These are phyloP conservation scores for Eucalyptus paniculata DNA, from an alignment of 345 rosid species.

Conservation along the genomic window DNA sequence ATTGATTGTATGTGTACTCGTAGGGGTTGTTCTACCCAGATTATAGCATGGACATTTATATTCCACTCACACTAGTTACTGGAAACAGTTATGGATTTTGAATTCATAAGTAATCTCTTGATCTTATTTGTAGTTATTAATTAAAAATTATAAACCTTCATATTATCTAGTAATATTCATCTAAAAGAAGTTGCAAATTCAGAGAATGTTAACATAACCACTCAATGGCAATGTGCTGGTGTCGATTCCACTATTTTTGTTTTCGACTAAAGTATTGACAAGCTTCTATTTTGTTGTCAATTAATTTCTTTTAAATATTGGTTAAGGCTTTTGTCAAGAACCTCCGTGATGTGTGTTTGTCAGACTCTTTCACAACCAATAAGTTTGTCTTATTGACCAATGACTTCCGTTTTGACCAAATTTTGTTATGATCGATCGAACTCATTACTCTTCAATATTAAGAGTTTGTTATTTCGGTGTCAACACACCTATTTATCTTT, in stretches of 20 bases:
- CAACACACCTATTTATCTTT: neutral
- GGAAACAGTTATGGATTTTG: neutral
- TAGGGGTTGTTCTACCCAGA: neutral
- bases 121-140: neutral
- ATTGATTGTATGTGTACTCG: neutral
- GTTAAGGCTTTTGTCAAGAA: neutral
- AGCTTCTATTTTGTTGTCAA: neutral
- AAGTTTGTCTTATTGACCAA: neutral
- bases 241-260: neutral
- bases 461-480: neutral
- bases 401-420: neutral
- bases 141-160: neutral
- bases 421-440: neutral
- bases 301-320: fast-evolving
- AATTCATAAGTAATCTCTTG: neutral
- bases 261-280: neutral
- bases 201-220: neutral
- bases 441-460: neutral
- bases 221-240: neutral
- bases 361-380: neutral
- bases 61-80: neutral
- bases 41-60: neutral
- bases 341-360: neutral
- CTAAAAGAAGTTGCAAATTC: neutral
- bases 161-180: too few species aligned